These are phyloP conservation scores for Geum urbanum DNA, from an alignment of 306 rosid species.

Conservation along the genomic window DNA sequence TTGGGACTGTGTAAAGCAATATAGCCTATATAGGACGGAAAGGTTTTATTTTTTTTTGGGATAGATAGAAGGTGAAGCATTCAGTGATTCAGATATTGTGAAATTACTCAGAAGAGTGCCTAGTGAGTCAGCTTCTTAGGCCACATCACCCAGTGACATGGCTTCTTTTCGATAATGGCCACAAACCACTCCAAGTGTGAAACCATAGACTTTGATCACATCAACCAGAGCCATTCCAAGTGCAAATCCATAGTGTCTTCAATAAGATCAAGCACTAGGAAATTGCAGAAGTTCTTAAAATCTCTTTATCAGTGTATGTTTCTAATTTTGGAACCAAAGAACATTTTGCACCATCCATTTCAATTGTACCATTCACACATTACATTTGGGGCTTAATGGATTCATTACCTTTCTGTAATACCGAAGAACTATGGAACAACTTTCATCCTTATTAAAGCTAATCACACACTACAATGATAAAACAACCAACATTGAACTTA, in stretches of 20 bases:
- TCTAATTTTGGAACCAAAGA: neutral
- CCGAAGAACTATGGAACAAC: constrained; percentile 25
- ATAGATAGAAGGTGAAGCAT: constrained; percentile 17
- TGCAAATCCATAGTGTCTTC: constrained; percentile 2
- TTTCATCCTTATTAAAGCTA: constrained; percentile 31
- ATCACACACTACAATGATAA: constrained; percentile 28
- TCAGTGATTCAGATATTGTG: constrained; percentile 24
- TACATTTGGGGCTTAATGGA: constrained; percentile 26
- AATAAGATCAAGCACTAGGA: neutral
- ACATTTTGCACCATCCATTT: constrained; percentile 1
- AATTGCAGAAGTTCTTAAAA: neutral
- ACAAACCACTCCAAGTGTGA: constrained; percentile 24
- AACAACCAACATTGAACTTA: constrained; percentile 13
- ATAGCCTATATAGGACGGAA: constrained; percentile 37
- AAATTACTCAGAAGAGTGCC: constrained; percentile 39
- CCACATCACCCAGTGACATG: constrained; percentile 46
- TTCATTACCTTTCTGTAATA: constrained; percentile 21
- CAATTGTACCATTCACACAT: constrained; percentile 20
- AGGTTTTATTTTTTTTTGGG: neutral
- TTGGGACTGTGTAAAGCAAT: constrained; percentile 19
- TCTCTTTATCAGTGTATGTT: too few species aligned
- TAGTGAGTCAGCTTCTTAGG: constrained; percentile 41
- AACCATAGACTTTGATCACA: constrained; percentile 1
- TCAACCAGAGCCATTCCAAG: constrained; percentile 13
- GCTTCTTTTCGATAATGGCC: constrained; percentile 22